Evolutionary conservation across 2,329 filamentous ascomycete species (phyloP), one percentile per base, ranked within the genome.

Genomic region (Apiospora phragmitis): DNA sequence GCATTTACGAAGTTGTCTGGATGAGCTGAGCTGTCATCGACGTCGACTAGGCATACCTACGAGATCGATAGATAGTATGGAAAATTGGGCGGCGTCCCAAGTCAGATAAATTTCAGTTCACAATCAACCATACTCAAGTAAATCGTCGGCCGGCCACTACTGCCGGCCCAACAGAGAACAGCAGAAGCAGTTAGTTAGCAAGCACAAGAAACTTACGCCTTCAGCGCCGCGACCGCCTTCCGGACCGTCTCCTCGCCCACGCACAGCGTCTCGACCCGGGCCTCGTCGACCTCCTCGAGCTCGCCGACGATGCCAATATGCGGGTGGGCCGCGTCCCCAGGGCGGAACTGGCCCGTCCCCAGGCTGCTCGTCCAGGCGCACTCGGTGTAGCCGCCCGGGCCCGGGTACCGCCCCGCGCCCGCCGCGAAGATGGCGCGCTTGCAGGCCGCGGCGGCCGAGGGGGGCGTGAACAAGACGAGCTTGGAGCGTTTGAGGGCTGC

Each of bases 291-390:
- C 72, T 88, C 78, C 79, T 93, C 90, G 0, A 93, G 76, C 43
- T 81, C 78, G 0, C 90, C 90, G 1, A 85, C 81, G 14, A 80
- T 80, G 0, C 91, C 91, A 72, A 93, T 89, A 75, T 89, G 81
- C 4, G 91, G 91, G 67, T 90, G 90, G 0, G 91, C 90, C 0
- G 83, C 78, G 69, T 85, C 84, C 0, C 88, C 89, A 0, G 91
- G 91, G 0, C 88, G 86, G 78, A 93, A 94, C 76, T 93, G 91
- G 0, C 90, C 90, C 0, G 83, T 88, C 4, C 91, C 92, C 8
- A 80, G 73, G 0, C 81, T 79, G 3, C 55, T 62, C 55, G 82
- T 81, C 82, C 83, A 90, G 78, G 85, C 85, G 77, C 83, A 86
- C 74, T 90, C 86, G 29, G 85, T 87, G 76, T 90, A 90, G 74